phyloP scores from a whole-genome alignment of 805 yeast species.

The Wickerhamomyces strasburgensis region DNA sequence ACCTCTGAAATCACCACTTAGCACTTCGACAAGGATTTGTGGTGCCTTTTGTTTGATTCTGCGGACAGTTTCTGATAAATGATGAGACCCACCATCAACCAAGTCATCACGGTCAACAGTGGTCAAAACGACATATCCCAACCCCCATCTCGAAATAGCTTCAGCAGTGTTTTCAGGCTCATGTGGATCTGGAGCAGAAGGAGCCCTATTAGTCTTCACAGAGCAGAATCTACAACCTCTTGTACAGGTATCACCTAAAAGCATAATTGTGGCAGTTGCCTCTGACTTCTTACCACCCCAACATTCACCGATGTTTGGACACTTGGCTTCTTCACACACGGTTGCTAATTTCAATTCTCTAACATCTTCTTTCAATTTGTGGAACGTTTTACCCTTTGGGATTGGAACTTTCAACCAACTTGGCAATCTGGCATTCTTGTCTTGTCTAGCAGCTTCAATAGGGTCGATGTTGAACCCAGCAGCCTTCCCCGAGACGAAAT shows the following conservation, averaged over 20 bases:
- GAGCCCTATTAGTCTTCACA: slow-evolving; percentile 86
- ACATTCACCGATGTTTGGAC: slow-evolving; percentile 99
- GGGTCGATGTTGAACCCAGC: slow-evolving; percentile 65
- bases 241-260: slow-evolving; percentile 97
- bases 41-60: slow-evolving; percentile 86
- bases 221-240: slow-evolving; percentile 99
- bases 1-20: slow-evolving; percentile 95
- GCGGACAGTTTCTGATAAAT: slow-evolving; percentile 81
- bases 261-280: slow-evolving; percentile 97
- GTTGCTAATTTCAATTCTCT: slow-evolving; percentile 87
- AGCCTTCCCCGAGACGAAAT: slow-evolving; percentile 81
- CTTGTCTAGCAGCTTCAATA: slow-evolving; percentile 64
- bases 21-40: slow-evolving; percentile 85
- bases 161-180: slow-evolving; percentile 98
- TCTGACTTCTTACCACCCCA: slow-evolving; percentile 95
- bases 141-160: slow-evolving; percentile 95
- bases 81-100: slow-evolving; percentile 88
- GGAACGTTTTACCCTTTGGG: slow-evolving; percentile 88
- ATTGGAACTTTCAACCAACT: slow-evolving; percentile 93
- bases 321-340: slow-evolving; percentile 97
- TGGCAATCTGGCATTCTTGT: slow-evolving; percentile 72
- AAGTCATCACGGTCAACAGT: slow-evolving; percentile 97
- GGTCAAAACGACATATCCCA: slow-evolving; percentile 95
- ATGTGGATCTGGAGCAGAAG: slow-evolving; percentile 86
- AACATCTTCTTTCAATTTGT: slow-evolving; percentile 77